Evolutionary conservation across 2,329 filamentous ascomycete species (phyloP).

Genomic region (Peltaster fructicola): DNA sequence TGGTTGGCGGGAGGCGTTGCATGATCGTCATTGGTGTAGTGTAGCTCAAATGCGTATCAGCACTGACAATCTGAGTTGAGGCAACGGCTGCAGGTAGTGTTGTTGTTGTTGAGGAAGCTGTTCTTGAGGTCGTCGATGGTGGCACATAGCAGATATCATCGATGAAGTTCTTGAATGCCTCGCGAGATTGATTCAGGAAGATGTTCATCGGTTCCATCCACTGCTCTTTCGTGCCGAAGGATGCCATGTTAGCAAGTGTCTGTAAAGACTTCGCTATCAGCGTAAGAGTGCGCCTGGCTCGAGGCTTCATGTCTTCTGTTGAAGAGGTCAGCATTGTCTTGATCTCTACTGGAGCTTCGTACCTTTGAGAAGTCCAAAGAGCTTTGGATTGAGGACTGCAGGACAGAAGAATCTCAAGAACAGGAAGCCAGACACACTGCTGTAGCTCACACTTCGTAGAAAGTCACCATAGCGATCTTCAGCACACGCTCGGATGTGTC

Average conservation of each 20-base stretch:
- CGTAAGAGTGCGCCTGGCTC: constrained; percentile 73
- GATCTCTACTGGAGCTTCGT: no score
- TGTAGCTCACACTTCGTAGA: constrained; percentile 74
- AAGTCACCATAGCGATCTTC: constrained; percentile 93
- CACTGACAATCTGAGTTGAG: constrained; percentile 13
- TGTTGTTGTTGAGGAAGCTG: constrained; percentile 30
- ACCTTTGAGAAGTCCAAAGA: constrained; percentile 72
- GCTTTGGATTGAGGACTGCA: constrained; percentile 85
- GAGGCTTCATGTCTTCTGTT: constrained; percentile 61
- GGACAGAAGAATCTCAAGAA: constrained; percentile 93
- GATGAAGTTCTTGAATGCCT: constrained; percentile 71
- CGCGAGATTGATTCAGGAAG: constrained; percentile 58
- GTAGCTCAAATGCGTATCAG: constrained; percentile 35
- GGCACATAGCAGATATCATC: constrained; percentile 74
- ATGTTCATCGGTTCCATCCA: constrained; percentile 99
- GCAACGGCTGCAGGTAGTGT: constrained; percentile 12
- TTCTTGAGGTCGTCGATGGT: constrained; percentile 37
- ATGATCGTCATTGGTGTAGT: constrained; percentile 85
- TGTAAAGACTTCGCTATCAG: constrained; percentile 86
- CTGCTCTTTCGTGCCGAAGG: constrained; percentile 85
- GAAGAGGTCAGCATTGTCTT: constrained; percentile 6
- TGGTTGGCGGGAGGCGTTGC: constrained; percentile 58
- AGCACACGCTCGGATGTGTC: constrained; percentile 80
- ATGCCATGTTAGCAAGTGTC: constrained; percentile 76
- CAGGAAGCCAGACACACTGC: constrained; percentile 84